Evolutionary conservation across 164 flowering plant species (phyloP), one percentile per base, ranked within the genome.

Genomic region (Tetracentron sinense): DNA sequence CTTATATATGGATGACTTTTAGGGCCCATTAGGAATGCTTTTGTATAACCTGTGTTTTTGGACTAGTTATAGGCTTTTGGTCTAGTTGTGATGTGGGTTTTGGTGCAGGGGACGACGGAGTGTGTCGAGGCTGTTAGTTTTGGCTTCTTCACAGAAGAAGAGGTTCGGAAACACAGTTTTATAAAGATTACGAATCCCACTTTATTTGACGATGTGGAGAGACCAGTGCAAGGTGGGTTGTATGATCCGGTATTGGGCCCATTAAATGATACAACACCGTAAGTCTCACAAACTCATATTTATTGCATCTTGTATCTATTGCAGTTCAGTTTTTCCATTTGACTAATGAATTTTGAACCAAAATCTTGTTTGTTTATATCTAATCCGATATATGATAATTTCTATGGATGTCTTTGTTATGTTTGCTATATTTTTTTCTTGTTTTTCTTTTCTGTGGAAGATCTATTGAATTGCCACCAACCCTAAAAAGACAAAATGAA

Each of bases 171-270:
- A 21, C 74, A 44, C 22, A 88, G 98, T 69, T 51, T 76, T n/a
- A 61, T 72, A 61, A 79, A 82, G 67, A 63, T 90, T 35, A 78
- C 88, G 1, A 81, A 65, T 35, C 82, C 88, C 0, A 42, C 29
- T 35, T 66, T 86, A 57, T 65, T 84, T 11, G 89, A 82, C 55
- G 17, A 4, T 16, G 35, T 81, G 57, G 75, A 55, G 2, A 61
- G 71, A 46, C 93, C 93, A 0, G 59, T 72, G 20, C 81, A 78
- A 19, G 84, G 81, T 33, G 96, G 98, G 4, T 74, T 92, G 12
- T 92, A 88, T 74, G 98, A 92, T 69, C 83, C 87, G 0, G 76
- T 77, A 6, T 50, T 92, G 74, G 98, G 98, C 4, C 82, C 98
- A 0, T 15, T 81, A 8, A 80, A 79, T 19, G 86, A 85, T 0